Base-by-base conservation (phyloP, 345 rosid species). In the Salix udensis region DNA sequence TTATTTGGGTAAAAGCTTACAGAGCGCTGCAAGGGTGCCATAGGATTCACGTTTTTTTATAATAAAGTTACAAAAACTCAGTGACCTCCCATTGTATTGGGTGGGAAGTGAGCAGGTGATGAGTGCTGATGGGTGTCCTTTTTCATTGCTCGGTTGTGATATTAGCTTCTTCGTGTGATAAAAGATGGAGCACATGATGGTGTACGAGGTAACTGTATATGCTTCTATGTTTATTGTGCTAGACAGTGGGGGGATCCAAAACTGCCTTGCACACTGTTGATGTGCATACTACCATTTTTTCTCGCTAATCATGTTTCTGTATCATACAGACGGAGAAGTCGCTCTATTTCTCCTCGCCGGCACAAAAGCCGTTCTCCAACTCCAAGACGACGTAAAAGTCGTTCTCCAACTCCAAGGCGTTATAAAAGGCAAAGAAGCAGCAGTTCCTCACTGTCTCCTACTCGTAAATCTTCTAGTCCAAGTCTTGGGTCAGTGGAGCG, bases 161-260 rank as follows among this genome's bases (percentile, higher is more conserved):
- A 74, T 90, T 93, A 86, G 87, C 96, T 91, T 91, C 99, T 85
- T 89, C 96, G 30, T 96, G 84, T 94, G 94, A 87, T 90, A 88
- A 93, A 89, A 84, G 96, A 85, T 90, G 99, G 99, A 88, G 98
- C 91, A 70, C 77, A 82, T 85, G 76, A 79, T 86, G 89, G 79
- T 91, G 88, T 87, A 72, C 87, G 96, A 96, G 99, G 99, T 96
- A 96, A 96, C 90, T 92, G 90, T 86, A 85, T 81, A 82, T 86
- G 87, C 88, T 92, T 86, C 82, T 74, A 64, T 73, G 81, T 83
- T 76, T 75, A 67, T 62, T 76, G 79, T 78, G 77, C 66, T 81
- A 80, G 79, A 81, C 69, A 84, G 85, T 77, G 87, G 87, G 84
- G 46, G 78, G 61, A 74, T 65, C 77, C 73, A 74, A 73, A 78